Percentiles rank a stretch among this genome's conserved stretches.
Conservation (phyloP, 1,139 yeast species). For the Wickerhamiella infanticola region DNA sequence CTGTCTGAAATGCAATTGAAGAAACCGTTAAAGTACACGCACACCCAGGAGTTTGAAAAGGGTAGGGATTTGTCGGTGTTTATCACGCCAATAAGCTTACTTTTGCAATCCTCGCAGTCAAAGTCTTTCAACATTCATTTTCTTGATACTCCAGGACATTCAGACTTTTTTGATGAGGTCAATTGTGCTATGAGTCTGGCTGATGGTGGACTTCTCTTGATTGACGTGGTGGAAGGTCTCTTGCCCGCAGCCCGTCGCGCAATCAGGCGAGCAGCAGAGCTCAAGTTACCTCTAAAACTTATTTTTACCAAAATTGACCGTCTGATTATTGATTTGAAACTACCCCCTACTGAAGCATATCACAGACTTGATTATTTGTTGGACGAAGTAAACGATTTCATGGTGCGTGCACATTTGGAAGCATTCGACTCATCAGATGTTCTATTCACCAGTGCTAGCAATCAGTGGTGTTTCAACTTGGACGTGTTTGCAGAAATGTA, state of each 20-base stretch:
- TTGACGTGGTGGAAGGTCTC: conserved; percentile 81
- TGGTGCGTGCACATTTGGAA: not conserved
- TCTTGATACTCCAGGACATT: conserved; percentile 86
- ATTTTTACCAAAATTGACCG: conserved; percentile 78
- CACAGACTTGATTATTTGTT: conserved; percentile 47
- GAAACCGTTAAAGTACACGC: conserved; percentile 46
- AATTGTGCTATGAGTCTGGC: conserved; percentile 40
- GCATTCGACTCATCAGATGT: conserved; percentile 31
- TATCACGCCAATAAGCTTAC: conserved; percentile 43
- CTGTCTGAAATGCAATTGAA: conserved; percentile 11
- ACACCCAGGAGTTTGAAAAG: conserved; percentile 52
- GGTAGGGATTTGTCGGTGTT: conserved; percentile 59
- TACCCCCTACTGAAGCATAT: conserved; percentile 64
- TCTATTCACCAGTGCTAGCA: conserved; percentile 52
- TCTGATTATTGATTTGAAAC: conserved; percentile 53
- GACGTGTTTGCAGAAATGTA: conserved; percentile 49
- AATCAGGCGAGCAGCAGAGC: conserved; percentile 34
- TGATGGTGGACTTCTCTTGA: conserved; percentile 53
- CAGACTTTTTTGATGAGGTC: conserved; percentile 64
- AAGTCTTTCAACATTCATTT: conserved; percentile 47
- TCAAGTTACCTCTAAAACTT: conserved; percentile 38
- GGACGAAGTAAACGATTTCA: conserved; percentile 45
- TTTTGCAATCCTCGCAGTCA: conserved; percentile 41
- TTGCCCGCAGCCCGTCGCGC: conserved; percentile 37
- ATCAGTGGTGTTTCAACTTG: conserved; percentile 50